Evolutionary conservation across 2,329 filamentous ascomycete genomes (phyloP), one percentile per base, ranked within the genome.

Genomic region (Periconia sp.): DNA sequence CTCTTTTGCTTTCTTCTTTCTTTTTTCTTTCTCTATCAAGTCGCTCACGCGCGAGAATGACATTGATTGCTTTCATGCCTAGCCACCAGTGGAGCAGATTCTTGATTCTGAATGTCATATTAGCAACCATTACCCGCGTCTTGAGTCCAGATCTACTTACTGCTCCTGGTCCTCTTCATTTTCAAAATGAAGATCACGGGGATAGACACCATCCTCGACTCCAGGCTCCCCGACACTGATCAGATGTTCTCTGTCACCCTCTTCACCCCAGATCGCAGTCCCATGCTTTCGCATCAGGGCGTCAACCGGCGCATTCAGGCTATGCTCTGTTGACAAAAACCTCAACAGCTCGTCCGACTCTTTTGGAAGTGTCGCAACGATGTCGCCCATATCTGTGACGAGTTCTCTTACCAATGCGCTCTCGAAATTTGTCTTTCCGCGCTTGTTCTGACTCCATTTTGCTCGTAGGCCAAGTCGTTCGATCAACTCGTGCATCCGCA

Each of bases 371-470:
- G 51, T 62, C 9, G 60, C 54, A 7, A 67, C 62, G 1, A 66
- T 51, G 22, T 65, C 61, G 26, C 56, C 52, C 64, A 68, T 68
- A 24, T 67, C 63, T 12, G 56, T 52, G n/a, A 68, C 64, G 41
- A 68, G 39, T 16, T 65, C 62, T 41, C 63, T 57, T 11, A 67
- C 58, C n/a, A 65, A 40, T 15, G 57, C 59, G 30, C 62, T 67
- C 36, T 68, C 64, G 33, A 68, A 68, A 24, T 67, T 66, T 12
- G 65, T 67, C 41, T 68, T 68, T 36, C 65, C 65, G 13, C 65
- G 65, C 40, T 67, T 68, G 49, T 67, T 67, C n/a, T 63, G 65
- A 19, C 61, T 66, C 64, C 64, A 66, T 47, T 66, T 68, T 9
- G 65, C 64, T 18, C 64, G 59, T 10, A 68, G 36, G 5, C 65